Base-by-base conservation (phyloP, 2,329 filamentous ascomycete genomes). In the Trichoderma koningii region DNA sequence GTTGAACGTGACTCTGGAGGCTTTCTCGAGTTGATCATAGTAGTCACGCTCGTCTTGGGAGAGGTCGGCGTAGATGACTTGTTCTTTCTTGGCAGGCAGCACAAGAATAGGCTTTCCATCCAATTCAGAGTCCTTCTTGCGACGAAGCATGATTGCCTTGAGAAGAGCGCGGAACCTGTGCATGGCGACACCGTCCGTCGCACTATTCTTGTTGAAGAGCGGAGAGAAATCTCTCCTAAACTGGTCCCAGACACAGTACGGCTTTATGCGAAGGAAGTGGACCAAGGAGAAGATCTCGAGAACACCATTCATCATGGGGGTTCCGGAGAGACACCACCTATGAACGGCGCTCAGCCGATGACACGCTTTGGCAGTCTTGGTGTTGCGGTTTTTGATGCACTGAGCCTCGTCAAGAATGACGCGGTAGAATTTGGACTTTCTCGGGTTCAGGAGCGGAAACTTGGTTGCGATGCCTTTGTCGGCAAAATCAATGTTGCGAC, bases 391-490 rank as follows among this genome's bases (percentile, higher is more conserved):
- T 28, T 93, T 87, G 69, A 97, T 93, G 14, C 81, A 88, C 71
- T 97, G 93, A 0, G 91, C 92, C 79, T 96, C 92, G 68, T 96
- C 92, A 3, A 96, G 81, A 21, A 96, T 89, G n/a, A 96, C 79
- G 5, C 93, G 87, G 41, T 90, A 83, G 88, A 92, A 96, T 0
- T 86, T 82, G 3, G 91, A 77, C 3, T 74, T 77, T 72, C 50
- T 83, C 68, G 80, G 81, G 17, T 89, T 88, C 34, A 93, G 76
- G 9, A 93, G 76, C 3, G 85, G 83, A 62, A 86, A 83, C 26
- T 78, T 77, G 47, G 73, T 70, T 2, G 70, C 71, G 3, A 75
- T 72, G 34, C 69, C 66, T 67, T 76, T 78, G 41, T 79, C 72
- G 23, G 80, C 76, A 42, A 74, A 76, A 55, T 79, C 72, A 3